These are phyloP conservation scores for Symbiodinium pilosum DNA, from an alignment of 73 alveolate species.

Conservation along the genomic window DNA sequence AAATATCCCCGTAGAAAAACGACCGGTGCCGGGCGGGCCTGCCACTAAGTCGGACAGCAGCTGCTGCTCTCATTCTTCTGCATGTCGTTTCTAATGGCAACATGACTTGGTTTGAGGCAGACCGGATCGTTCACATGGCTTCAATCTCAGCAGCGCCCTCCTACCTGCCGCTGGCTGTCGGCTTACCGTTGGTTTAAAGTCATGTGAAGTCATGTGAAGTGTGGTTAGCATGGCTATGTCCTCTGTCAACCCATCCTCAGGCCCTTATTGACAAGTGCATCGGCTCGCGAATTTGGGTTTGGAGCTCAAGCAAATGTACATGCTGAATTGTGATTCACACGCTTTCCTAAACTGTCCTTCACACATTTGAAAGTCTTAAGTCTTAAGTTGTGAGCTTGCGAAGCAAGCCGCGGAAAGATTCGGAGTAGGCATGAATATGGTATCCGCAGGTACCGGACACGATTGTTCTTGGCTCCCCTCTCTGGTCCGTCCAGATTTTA, in stretches of 20 bases:
- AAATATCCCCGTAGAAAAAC: neutral
- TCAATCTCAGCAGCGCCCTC: slow-evolving; percentile 93
- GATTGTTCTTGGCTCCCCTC: too few species aligned
- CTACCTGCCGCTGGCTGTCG: slow-evolving; percentile 70
- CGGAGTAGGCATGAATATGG: too few species aligned
- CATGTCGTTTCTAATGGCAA: too few species aligned
- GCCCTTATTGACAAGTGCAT: slow-evolving; percentile 95
- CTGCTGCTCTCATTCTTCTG: neutral
- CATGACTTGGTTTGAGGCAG: neutral
- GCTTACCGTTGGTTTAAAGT: neutral
- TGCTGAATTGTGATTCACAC: too few species aligned
- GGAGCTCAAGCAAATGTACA: neutral
- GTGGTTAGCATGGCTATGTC: neutral
- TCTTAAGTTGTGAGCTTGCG: too few species aligned
- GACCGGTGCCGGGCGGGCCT: slow-evolving; percentile 14
- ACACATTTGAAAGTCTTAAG: too few species aligned
- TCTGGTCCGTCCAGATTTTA: too few species aligned
- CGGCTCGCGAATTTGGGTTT: slow-evolving; percentile 83
- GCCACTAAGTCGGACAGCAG: neutral
- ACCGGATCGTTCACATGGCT: slow-evolving; percentile 42
- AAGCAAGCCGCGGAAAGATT: too few species aligned
- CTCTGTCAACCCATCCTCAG: neutral
- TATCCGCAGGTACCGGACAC: too few species aligned
- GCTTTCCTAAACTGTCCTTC: too few species aligned
- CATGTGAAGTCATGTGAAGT: too few species aligned